These are phyloP conservation scores for Boletellus emodensis DNA, from an alignment of 768 basidiomycete genomes.

Conservation along the genomic window DNA sequence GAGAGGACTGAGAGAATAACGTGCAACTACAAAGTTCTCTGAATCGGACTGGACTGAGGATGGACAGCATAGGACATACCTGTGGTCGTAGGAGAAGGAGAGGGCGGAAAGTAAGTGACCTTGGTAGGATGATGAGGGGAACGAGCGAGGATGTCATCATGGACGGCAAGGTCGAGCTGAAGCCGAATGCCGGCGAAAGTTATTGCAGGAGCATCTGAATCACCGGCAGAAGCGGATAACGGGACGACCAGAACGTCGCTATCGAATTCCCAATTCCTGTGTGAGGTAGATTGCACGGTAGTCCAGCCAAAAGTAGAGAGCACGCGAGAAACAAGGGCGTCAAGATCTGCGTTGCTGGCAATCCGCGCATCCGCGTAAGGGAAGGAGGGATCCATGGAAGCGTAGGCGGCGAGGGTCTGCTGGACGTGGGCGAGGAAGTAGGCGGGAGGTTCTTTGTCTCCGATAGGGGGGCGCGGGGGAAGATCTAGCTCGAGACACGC, in stretches of 20 bases:
- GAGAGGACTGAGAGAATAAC: slow-evolving; percentile 7
- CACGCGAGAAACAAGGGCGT: slow-evolving; percentile 40
- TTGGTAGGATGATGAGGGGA: slow-evolving; percentile 27
- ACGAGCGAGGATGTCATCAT: slow-evolving; percentile 19
- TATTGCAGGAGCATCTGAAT: slow-evolving; percentile 2
- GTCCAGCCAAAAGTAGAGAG: slow-evolving; percentile 44
- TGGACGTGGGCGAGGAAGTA: slow-evolving; percentile 35
- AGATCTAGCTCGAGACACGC: slow-evolving; percentile 15
- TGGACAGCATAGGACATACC: slow-evolving; percentile 13
- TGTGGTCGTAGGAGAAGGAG: slow-evolving; percentile 6
- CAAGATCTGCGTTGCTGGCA: slow-evolving; percentile 33
- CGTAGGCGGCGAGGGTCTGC: slow-evolving; percentile 45
- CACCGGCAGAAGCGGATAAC: slow-evolving; percentile 2
- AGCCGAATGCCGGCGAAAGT: slow-evolving; percentile 21
- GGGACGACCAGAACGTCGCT: slow-evolving; percentile 24
- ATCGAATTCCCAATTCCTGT: slow-evolving; percentile 28
- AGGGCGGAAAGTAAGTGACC: slow-evolving; percentile 23
- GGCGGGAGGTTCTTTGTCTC: slow-evolving; percentile 29
- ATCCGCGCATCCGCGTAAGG: slow-evolving; percentile 23
- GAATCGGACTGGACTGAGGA: slow-evolving; percentile 1
- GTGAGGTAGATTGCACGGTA: slow-evolving; percentile 9
- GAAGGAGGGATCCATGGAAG: slow-evolving; percentile 37
- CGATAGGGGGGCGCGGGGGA: slow-evolving; percentile 31
- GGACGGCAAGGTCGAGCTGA: slow-evolving; percentile 25
- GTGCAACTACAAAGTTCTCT: slow-evolving; percentile 4